Evolutionary conservation across 345 rosid species (phyloP).

Genomic region (Melaleuca alternifolia): DNA sequence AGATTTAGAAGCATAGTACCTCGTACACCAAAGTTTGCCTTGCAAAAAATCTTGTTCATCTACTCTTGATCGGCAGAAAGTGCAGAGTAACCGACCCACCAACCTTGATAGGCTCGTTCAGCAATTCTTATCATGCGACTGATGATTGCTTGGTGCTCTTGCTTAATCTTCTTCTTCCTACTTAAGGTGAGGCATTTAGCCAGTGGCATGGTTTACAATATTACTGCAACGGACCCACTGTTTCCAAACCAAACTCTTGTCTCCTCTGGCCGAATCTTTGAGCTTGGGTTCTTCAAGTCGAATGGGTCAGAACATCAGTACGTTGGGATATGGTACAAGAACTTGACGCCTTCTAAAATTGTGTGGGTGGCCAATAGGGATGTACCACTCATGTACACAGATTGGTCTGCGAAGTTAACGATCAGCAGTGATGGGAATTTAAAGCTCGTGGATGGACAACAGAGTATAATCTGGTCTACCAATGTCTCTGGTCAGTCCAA

Average conservation of each 20-base stretch:
- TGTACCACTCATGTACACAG: constrained; percentile 5
- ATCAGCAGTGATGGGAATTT: constrained; percentile 8
- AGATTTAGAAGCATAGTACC: background rate
- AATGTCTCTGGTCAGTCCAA: background rate
- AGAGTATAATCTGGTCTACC: constrained; percentile 10
- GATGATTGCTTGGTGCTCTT: background rate
- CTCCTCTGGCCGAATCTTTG: background rate
- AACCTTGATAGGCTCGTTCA: background rate
- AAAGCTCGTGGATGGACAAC: constrained; percentile 3
- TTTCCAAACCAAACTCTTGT: background rate
- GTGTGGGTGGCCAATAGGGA: constrained; percentile 41
- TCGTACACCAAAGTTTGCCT: background rate
- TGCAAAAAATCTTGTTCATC: background rate
- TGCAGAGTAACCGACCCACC: background rate
- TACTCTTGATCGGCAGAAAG: background rate
- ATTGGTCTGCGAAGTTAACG: constrained; percentile 1
- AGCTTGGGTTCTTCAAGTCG: constrained; percentile 2
- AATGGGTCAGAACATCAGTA: background rate
- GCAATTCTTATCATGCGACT: background rate
- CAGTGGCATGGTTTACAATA: background rate
- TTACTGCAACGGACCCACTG: background rate
- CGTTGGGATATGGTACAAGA: background rate
- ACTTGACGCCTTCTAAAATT: background rate
- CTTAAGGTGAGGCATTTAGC: background rate
- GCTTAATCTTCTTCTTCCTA: background rate